These are phyloP conservation scores for Thelonectria rubi DNA, from an alignment of 2,329 filamentous ascomycete species.

Conservation along the genomic window DNA sequence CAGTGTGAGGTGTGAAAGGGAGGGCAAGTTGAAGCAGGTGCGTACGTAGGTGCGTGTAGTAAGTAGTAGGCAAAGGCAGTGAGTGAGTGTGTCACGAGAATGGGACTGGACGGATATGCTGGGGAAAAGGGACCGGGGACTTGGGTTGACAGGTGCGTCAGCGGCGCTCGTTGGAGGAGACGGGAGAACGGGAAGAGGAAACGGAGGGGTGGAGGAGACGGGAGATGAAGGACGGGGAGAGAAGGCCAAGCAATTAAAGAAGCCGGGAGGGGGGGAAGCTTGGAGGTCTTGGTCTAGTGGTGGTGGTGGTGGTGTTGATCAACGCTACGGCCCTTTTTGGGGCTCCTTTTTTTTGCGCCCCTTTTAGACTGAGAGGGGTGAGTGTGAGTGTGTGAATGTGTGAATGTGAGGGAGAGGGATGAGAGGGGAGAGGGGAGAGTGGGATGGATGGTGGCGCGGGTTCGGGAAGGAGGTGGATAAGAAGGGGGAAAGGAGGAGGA, in stretches of 20 bases:
- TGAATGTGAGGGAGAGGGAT: neutral
- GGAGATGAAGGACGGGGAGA: neutral
- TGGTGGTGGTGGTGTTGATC: neutral
- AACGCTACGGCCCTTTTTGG: neutral
- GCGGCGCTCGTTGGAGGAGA: conserved; percentile 25
- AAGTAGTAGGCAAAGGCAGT: no score
- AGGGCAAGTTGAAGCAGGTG: no score
- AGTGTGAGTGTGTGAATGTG: no score
- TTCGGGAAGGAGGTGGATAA: conserved; percentile 3
- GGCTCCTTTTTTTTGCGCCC: no score
- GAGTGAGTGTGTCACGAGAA: neutral
- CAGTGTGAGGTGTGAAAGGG: conserved; percentile 2
- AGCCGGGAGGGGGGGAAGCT: no score
- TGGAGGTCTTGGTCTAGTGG: neutral
- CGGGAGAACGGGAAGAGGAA: neutral
- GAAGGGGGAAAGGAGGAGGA: neutral
- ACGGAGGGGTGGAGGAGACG: neutral
- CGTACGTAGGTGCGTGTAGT: no score
- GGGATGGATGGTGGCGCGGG: conserved; percentile 1
- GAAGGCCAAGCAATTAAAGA: no score
- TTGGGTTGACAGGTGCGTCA: conserved; percentile 24
- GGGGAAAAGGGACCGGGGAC: neutral
- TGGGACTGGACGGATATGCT: neutral
- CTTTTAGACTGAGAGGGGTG: no score
- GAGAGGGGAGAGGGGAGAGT: neutral